These are phyloP conservation scores for Nigrospora osmanthi DNA, from an alignment of 2,329 filamentous ascomycete genomes.

Conservation along the genomic window DNA sequence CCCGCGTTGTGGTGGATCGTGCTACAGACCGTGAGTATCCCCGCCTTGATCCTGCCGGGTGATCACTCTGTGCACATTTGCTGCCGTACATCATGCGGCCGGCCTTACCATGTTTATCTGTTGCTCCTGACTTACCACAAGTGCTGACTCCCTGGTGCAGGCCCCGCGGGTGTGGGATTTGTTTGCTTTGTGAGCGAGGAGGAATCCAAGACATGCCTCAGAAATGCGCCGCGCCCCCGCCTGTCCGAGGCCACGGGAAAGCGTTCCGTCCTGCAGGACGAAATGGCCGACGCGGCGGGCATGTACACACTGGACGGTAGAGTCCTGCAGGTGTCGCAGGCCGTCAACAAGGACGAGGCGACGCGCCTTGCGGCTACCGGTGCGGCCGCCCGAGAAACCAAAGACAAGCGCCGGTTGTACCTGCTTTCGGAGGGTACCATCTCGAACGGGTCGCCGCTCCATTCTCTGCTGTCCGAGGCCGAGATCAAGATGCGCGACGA, in stretches of 20 bases:
- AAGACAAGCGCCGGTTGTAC: slow-evolving; percentile 83
- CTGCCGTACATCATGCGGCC: too few species aligned
- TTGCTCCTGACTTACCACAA: too few species aligned
- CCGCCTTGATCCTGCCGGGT: too few species aligned
- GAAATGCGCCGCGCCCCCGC: slow-evolving; percentile 58
- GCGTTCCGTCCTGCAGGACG: slow-evolving; percentile 82
- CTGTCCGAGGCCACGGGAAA: slow-evolving; percentile 44
- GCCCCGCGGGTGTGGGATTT: slow-evolving; percentile 83
- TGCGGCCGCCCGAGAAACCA: slow-evolving; percentile 52
- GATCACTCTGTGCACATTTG: too few species aligned
- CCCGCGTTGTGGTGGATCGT: slow-evolving; percentile 81
- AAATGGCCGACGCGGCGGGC: slow-evolving; percentile 71
- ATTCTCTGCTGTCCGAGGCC: slow-evolving; percentile 64
- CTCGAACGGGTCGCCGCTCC: slow-evolving; percentile 66
- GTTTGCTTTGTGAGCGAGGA: slow-evolving; percentile 80
- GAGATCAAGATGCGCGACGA: slow-evolving; percentile 86
- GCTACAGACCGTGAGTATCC: slow-evolving; percentile 57
- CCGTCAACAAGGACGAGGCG: slow-evolving; percentile 79
- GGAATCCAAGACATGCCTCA: slow-evolving; percentile 71
- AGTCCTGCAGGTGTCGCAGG: slow-evolving; percentile 74
- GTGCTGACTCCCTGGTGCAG: too few species aligned
- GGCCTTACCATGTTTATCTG: too few species aligned
- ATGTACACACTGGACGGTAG: slow-evolving; percentile 87
- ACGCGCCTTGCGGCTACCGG: slow-evolving; percentile 65
- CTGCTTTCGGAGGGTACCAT: slow-evolving; percentile 83